Evolutionary conservation across 305 asterid genomes (phyloP).

Genomic region (Solanum chacoense): DNA sequence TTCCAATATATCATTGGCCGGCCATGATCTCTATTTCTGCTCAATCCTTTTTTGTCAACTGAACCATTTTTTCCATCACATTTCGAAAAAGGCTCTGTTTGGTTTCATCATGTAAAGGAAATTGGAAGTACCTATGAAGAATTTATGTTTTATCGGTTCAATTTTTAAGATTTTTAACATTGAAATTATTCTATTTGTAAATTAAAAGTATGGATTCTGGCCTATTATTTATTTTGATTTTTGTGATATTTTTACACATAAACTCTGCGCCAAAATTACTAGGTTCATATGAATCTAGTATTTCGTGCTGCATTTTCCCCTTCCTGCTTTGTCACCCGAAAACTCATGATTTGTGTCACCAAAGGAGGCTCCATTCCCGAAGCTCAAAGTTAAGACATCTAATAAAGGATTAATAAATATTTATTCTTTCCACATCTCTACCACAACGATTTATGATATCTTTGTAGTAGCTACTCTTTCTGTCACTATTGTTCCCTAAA

Average conservation of each 20-base stretch:
- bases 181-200: neutral
- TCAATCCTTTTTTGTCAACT: neutral
- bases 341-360: neutral
- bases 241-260: neutral
- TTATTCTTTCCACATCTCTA: neutral
- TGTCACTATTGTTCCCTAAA: neutral
- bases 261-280: neutral
- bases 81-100: neutral
- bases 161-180: neutral
- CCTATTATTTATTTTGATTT: neutral
- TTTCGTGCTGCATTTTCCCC: neutral
- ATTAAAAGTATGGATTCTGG: neutral
- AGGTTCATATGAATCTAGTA: neutral
- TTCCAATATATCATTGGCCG: neutral
- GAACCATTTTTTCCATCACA: neutral
- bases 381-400: neutral
- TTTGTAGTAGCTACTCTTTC: neutral
- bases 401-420: neutral
- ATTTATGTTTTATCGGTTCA: neutral
- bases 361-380: neutral
- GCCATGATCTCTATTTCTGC: neutral
- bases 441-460: neutral
- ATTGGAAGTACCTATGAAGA: neutral
- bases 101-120: neutral
- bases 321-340: neutral